These are phyloP conservation scores for Candida alai DNA, from an alignment of 805 yeast species.

Conservation along the genomic window DNA sequence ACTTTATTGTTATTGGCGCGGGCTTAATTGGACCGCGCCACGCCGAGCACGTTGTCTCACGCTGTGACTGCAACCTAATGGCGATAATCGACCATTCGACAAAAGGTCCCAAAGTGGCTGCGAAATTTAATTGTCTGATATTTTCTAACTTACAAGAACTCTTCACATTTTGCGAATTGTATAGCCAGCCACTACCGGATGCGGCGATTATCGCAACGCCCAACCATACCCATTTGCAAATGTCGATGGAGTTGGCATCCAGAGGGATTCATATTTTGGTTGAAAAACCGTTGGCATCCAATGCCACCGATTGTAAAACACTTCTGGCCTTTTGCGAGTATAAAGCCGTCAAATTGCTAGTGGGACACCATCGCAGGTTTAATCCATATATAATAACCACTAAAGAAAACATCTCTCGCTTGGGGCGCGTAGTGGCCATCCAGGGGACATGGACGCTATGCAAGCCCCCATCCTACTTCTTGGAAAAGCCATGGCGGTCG, in stretches of 20 bases:
- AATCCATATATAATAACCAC: constrained; percentile 39
- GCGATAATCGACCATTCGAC: constrained; percentile 35
- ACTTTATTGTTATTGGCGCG: constrained; percentile 33
- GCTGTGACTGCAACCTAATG: constrained; percentile 24
- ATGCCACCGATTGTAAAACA: constrained; percentile 31
- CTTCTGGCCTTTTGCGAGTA: constrained; percentile 24
- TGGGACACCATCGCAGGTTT: constrained; percentile 42
- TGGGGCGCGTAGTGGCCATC: constrained; percentile 33
- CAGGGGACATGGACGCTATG: constrained; percentile 41
- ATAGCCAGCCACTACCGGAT: constrained; percentile 23
- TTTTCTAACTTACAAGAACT: constrained; percentile 24
- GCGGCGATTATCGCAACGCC: constrained; percentile 43
- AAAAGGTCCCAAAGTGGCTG: constrained; percentile 29
- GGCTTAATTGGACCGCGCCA: constrained; percentile 42
- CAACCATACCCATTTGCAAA: constrained; percentile 35
- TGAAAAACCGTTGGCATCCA: constrained; percentile 38
- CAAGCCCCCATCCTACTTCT: constrained; percentile 32
- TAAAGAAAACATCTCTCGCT: constrained; percentile 25
- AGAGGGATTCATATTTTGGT: constrained; percentile 35
- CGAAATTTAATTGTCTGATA: constrained; percentile 19
- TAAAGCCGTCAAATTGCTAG: constrained; percentile 28
- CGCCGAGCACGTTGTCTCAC: constrained; percentile 27
- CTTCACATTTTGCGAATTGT: constrained; percentile 20
- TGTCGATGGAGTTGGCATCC: constrained; percentile 31
- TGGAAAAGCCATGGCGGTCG: constrained; percentile 38